phyloP scores from a whole-genome alignment of 2,329 filamentous ascomycete species.

The Dactylellina leptospora region DNA sequence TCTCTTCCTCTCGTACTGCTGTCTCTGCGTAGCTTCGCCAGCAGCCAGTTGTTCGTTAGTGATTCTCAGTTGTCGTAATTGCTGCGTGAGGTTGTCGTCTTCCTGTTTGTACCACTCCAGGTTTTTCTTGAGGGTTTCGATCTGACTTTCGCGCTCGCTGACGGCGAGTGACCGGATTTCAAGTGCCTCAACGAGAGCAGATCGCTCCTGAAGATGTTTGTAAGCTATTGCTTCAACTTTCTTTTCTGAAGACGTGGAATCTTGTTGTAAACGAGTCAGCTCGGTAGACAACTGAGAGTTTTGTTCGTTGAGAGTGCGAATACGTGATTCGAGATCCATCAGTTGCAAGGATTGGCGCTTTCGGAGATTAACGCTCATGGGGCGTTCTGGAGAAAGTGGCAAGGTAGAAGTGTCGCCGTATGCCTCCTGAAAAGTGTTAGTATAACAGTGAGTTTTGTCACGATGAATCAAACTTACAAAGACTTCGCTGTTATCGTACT shows the following conservation, averaged over 20 bases:
- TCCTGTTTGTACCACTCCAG: slow-evolving; percentile 84
- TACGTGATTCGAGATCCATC: slow-evolving; percentile 77
- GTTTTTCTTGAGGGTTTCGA: slow-evolving; percentile 80
- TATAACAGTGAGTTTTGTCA: not conserved
- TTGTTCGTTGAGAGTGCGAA: slow-evolving; percentile 62
- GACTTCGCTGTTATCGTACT: slow-evolving; percentile 47
- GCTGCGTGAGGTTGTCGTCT: slow-evolving; percentile 73
- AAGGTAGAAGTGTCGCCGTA: slow-evolving; percentile 60
- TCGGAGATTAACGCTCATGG: slow-evolving; percentile 84
- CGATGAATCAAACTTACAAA: slow-evolving; percentile 35
- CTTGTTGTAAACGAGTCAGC: slow-evolving; percentile 80
- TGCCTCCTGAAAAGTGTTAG: slow-evolving; percentile 54
- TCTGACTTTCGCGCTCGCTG: slow-evolving; percentile 84
- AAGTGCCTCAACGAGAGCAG: slow-evolving; percentile 65
- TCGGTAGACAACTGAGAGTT: slow-evolving; percentile 86
- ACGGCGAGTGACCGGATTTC: slow-evolving; percentile 74
- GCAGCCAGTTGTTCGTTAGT: slow-evolving; percentile 79
- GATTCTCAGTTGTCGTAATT: slow-evolving; percentile 84
- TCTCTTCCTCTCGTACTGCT: slow-evolving; percentile 68
- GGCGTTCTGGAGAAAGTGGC: slow-evolving; percentile 89
- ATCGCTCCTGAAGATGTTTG: slow-evolving; percentile 66
- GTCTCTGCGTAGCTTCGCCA: slow-evolving; percentile 73
- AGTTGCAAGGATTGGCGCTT: slow-evolving; percentile 97
- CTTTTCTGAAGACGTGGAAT: slow-evolving; percentile 74
- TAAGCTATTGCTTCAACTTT: slow-evolving; percentile 67